Evolutionary conservation across 148 eudicot species (phyloP), one percentile per base, ranked within the genome.

Genomic region (Rhododendron simsii): DNA sequence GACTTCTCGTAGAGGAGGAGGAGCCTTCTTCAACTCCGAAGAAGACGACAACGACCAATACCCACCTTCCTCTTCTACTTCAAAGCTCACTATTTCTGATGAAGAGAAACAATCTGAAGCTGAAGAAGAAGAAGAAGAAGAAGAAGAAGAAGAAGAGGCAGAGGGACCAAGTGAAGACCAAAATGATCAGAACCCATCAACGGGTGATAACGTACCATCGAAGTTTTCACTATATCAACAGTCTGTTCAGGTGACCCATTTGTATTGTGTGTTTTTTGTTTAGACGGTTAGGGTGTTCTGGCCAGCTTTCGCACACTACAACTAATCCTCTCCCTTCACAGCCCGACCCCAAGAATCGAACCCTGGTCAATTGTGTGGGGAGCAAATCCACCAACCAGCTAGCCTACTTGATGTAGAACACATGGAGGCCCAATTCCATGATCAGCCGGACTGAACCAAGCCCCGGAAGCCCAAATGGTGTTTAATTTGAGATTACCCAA

Each of bases 171-270:
- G 86, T 16, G 87, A 84, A 51, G 48, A 67, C 50, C 81, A 77
- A 83, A 51, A 65, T 81, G 53, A 69, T 1, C 80, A 78, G 53
- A 86, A 47, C 39, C 83, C 81, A 28, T 87, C 87, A 41, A 51
- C 2, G 28, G 83, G 79, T 81, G 89, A 30, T 69, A 28, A 78
- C 23, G 41, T 90, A 16, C 96, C 94, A n/a, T 97, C 98, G 16
- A 97, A 94, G 83, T 97, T 94, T 82, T 91, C 90, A 16, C 96
- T 97, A 10, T 95, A 97, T 89, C 99, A 97, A 85, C 99, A 95
- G 85, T 95, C 99, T 81, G 99, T 97, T 37, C 99, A 97, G 96
- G 99, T 94, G 47, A 15, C 45, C 78, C 59, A 20, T 39, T 81
- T 12, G 20, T 55, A 18, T 55, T 55, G 61, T 18, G 61, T 55